These are phyloP conservation scores for Olyra latifolia DNA, from an alignment of 176 grass and related monocot species.

Conservation along the genomic window DNA sequence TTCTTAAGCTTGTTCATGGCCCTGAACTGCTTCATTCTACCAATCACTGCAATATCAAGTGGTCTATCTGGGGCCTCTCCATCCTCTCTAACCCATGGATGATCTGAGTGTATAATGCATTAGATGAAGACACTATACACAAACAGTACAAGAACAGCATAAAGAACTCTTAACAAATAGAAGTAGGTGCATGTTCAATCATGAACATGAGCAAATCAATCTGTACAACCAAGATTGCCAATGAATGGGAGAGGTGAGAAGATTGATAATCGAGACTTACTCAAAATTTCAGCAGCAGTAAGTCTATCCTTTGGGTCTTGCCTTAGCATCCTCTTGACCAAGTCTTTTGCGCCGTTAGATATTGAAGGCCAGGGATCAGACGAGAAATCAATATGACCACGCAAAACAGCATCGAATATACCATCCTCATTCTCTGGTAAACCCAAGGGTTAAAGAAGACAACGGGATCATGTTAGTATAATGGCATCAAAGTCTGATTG, in stretches of 20 bases:
- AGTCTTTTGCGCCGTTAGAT: conserved; percentile 63
- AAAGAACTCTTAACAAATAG: not conserved
- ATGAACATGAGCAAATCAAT: conserved; percentile 12
- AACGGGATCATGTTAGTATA: not conserved
- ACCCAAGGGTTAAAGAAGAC: not conserved
- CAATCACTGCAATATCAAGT: conserved; percentile 79
- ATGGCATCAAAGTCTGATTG: not conserved
- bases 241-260: not conserved
- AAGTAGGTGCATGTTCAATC: not conserved
- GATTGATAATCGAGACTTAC: conserved; percentile 32
- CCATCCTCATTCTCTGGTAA: conserved; percentile 85
- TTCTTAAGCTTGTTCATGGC: conserved; percentile 99
- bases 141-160: not conserved
- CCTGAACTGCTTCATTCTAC: conserved; percentile 97
- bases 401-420: conserved; percentile 82
- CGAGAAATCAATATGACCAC: conserved; percentile 72
- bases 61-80: conserved; percentile 89
- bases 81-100: conserved; percentile 92
- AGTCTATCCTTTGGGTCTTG: conserved; percentile 82
- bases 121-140: conserved; percentile 24
- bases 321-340: conserved; percentile 85
- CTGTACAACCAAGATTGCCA: not conserved
- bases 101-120: conserved; percentile 56
- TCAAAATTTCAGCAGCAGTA: conserved; percentile 83
- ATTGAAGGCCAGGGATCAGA: conserved; percentile 93